Conservation (phyloP, 1,284 basidiomycete genomes). For the Ustilago trichophora region DNA sequence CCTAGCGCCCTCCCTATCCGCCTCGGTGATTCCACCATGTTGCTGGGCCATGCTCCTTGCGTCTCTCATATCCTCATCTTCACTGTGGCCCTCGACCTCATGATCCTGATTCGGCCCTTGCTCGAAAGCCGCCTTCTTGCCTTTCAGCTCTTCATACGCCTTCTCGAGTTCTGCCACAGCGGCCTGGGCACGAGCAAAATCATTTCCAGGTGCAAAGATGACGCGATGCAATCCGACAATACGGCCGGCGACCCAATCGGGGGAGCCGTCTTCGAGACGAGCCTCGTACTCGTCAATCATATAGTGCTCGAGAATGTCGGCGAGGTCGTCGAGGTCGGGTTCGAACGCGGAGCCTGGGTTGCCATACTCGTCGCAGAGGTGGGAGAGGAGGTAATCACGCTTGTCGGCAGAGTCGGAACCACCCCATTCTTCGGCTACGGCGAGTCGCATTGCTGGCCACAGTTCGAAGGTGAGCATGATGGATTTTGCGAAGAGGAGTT, state of each 20-base stretch:
- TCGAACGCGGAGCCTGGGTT: slow-evolving; percentile 35
- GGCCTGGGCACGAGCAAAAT: slow-evolving; percentile 29
- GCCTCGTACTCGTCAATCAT: slow-evolving; percentile 62
- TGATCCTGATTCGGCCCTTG: slow-evolving; percentile 23
- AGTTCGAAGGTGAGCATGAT: slow-evolving; percentile 57
- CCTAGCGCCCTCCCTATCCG: slow-evolving; percentile 30
- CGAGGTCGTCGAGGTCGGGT: slow-evolving; percentile 61
- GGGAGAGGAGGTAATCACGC: slow-evolving; percentile 56
- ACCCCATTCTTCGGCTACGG: slow-evolving; percentile 63
- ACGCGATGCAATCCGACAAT: slow-evolving; percentile 49
- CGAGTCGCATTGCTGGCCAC: slow-evolving; percentile 64
- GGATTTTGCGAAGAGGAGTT: slow-evolving; percentile 61
- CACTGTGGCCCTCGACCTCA: slow-evolving; percentile 30
- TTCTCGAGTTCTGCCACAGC: slow-evolving; percentile 50
- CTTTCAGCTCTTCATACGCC: slow-evolving; percentile 42
- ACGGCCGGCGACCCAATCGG: slow-evolving; percentile 53
- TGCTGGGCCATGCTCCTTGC: slow-evolving; percentile 28
- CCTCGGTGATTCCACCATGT: slow-evolving; percentile 39
- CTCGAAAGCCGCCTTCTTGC: slow-evolving; percentile 33
- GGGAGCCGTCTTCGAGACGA: slow-evolving; percentile 58
- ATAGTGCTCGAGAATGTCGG: slow-evolving; percentile 58
- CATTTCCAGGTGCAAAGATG: slow-evolving; percentile 48
- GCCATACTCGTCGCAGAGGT: slow-evolving; percentile 60
- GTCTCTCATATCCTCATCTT: slow-evolving; percentile 42
- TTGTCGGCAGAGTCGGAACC: slow-evolving; percentile 60